Conservation (phyloP, 768 basidiomycete genomes). For the Leccinum disarticulatum region DNA sequence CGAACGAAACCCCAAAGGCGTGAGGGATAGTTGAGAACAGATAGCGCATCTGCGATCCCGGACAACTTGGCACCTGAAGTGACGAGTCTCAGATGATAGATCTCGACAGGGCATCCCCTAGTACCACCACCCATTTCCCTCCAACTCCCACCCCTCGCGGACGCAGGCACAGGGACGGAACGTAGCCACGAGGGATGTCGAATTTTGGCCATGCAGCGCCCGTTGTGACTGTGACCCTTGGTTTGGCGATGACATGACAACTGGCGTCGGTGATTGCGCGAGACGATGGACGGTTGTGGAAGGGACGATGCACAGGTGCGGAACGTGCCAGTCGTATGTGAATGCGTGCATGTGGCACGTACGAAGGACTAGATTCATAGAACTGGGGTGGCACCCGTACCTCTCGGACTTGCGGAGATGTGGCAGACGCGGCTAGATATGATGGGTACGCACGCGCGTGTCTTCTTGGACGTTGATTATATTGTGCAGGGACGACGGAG, state of each 20-base stretch:
- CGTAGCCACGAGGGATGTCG: too few species aligned
- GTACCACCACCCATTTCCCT: too few species aligned
- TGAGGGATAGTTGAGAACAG: too few species aligned
- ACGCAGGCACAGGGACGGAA: too few species aligned
- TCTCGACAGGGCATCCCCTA: too few species aligned
- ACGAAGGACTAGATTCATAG: neutral
- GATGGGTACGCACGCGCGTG: neutral
- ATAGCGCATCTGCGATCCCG: too few species aligned
- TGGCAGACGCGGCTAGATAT: neutral
- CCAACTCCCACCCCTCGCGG: too few species aligned
- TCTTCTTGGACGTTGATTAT: neutral
- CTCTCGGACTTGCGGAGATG: neutral
- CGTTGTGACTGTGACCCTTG: neutral
- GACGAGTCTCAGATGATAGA: neutral
- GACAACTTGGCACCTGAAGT: too few species aligned
- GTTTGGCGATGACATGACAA: neutral
- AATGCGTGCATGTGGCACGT: too few species aligned
- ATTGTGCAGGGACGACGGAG: conserved; percentile 2
- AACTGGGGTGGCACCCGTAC: neutral
- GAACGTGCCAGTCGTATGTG: neutral
- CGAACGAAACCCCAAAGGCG: neutral
- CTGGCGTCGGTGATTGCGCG: neutral
- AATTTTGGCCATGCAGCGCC: neutral
- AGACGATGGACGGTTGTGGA: too few species aligned
- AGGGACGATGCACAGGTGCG: too few species aligned